A percentile compares a stretch with the other conserved stretches of the same genome.
phyloP scores from a whole-genome alignment of 768 basidiomycete species.

The Lactifluus piperatus region DNA sequence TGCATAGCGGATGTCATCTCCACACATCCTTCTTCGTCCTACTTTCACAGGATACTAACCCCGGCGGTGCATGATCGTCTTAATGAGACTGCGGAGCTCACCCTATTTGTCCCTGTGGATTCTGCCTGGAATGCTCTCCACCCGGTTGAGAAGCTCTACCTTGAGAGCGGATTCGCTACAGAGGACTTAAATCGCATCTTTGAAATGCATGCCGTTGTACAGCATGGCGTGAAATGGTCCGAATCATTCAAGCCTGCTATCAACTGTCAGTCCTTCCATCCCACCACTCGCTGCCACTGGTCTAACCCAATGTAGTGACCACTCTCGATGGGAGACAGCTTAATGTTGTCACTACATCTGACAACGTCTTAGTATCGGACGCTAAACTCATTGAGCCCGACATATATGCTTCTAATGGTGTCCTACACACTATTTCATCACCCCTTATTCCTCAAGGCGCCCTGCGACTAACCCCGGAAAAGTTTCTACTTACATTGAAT shows the following conservation, averaged over 20 bases:
- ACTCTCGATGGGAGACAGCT: slow-evolving; percentile 61
- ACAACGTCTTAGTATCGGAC: slow-evolving; percentile 47
- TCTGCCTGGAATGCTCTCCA: slow-evolving; percentile 76
- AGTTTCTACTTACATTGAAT: slow-evolving; percentile 86
- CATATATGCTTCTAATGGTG: slow-evolving; percentile 91
- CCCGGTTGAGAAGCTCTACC: slow-evolving; percentile 71
- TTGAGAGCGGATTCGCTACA: slow-evolving; percentile 80
- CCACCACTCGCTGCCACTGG: background rate
- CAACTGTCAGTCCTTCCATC: slow-evolving; percentile 40
- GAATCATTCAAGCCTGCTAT: slow-evolving; percentile 46
- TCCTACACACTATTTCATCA: slow-evolving; percentile 80
- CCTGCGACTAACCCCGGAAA: slow-evolving; percentile 84
- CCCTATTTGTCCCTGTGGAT: slow-evolving; percentile 84
- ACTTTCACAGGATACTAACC: slow-evolving; percentile 66
- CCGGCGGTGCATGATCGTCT: slow-evolving; percentile 47
- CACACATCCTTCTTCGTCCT: slow-evolving; percentile 53
- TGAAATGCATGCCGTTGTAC: slow-evolving; percentile 63
- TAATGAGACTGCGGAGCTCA: slow-evolving; percentile 62
- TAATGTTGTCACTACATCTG: slow-evolving; percentile 44
- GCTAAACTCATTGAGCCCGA: slow-evolving; percentile 66
- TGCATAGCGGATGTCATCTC: slow-evolving; percentile 50
- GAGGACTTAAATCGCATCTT: slow-evolving; percentile 74
- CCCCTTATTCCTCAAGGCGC: slow-evolving; percentile 72
- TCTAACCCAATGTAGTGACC: slow-evolving; percentile 42
- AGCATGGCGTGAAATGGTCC: slow-evolving; percentile 54